A percentile compares a stretch with the other conserved stretches of the same genome.
Conservation (phyloP, 257 asterid species). For the Scutellaria minor region DNA sequence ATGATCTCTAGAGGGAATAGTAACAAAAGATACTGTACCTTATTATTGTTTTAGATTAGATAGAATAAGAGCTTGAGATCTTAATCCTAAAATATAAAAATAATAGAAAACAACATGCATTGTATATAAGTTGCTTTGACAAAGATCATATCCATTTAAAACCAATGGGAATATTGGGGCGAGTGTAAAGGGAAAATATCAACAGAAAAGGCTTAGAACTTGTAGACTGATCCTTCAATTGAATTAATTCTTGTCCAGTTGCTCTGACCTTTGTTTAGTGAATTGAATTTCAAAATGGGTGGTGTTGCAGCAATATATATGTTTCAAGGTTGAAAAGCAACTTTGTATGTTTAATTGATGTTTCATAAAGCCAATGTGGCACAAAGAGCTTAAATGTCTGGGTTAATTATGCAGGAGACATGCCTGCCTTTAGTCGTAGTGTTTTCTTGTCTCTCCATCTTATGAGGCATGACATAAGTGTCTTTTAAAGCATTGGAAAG, state of each 20-base stretch:
- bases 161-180: not conserved
- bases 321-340: not conserved
- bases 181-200: not conserved
- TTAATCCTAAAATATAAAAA: not conserved
- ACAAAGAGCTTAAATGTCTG: not conserved
- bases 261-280: not conserved
- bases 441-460: slow-evolving; percentile 1
- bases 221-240: not conserved
- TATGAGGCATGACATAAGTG: not conserved
- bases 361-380: not conserved
- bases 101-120: not conserved
- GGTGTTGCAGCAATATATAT: not conserved
- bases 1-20: not conserved
- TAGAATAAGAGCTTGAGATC: not conserved
- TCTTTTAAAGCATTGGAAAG: not conserved
- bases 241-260: not conserved
- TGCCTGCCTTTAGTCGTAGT: not conserved
- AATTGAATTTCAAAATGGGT: not conserved
- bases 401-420: not conserved
- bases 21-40: not conserved
- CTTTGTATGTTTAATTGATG: not conserved
- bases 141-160: not conserved
- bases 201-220: not conserved
- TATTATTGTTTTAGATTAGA: not conserved
- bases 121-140: not conserved